Base-by-base conservation (phyloP, 2,329 filamentous ascomycete species). In the Dendryphion nanum region DNA sequence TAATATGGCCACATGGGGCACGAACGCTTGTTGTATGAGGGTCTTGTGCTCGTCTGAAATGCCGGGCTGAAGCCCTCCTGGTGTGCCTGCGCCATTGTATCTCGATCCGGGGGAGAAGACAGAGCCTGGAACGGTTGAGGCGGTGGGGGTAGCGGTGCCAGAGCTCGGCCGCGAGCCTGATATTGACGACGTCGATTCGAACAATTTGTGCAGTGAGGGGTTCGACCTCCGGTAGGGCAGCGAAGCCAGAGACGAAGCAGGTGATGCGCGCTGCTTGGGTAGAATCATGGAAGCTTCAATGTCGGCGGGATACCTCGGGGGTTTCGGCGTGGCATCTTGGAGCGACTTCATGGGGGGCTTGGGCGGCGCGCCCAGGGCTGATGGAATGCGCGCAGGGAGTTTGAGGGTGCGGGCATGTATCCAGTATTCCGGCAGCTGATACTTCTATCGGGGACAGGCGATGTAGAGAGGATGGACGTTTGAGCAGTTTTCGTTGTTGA, bases 1-100 rank as follows among this genome's bases (percentile, higher is more conserved):
- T 51, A 90, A 85, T 18, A 98, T 80, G 5, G 86, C 87, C 31
- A 98, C 81, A 47, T 93, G 86, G 1, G 93, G 94, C 12, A 91
- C 87, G 61, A 95, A 95, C 2, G 89, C 85, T 42, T 84, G 83
- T 37, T 94, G 74, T 30, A 97, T 83, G 34, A 95, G 71, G 20
- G 76, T 75, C 39, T 78, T 69, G 35, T 76, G 71, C 55, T 82
- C 79, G 45, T 80, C 76, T 6, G 72, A 71, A 10, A 54, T 57
- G 33, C 63, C 72, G 53, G 69, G 73, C 30, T 47, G 57, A 38
- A 56, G 53, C 44, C 44, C 62, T 16, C 58, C 66, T 6, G 69
- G 67, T 20, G 68, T 69, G 4, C 62, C 55, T 7, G 59, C 52
- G 13, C 69, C 62, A 40, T 64, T 61, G 13, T 54, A 37, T 14